These are phyloP conservation scores for Luffa aegyptiaca DNA, from an alignment of 306 rosid genomes.

Conservation along the genomic window DNA sequence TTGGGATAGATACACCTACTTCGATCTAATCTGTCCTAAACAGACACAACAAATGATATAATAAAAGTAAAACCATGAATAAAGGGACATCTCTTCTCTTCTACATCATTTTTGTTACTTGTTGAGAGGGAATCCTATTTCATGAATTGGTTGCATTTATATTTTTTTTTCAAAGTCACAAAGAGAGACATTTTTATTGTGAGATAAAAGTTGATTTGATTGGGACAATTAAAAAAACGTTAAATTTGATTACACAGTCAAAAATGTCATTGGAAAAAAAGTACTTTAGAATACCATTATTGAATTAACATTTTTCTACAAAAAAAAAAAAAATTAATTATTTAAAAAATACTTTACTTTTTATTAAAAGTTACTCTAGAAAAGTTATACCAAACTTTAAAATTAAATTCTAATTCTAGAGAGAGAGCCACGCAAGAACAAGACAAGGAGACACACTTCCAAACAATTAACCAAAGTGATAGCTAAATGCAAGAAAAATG, in stretches of 20 bases:
- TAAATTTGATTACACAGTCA: background rate
- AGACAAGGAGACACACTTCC: background rate
- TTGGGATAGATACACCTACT: too few relatives aligned
- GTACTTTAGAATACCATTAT: background rate
- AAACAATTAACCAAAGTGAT: background rate
- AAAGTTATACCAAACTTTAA: constrained; percentile 6
- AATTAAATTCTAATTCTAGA: background rate
- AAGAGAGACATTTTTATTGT: background rate
- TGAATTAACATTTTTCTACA: background rate
- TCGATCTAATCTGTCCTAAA: too few relatives aligned
- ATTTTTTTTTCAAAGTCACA: too few relatives aligned
- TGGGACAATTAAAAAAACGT: background rate
- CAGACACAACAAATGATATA: too few relatives aligned
- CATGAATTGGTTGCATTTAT: too few relatives aligned
- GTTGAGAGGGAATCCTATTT: too few relatives aligned
- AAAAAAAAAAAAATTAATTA: background rate
- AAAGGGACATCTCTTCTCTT: too few relatives aligned
- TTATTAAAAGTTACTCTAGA: background rate
- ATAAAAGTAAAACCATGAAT: too few relatives aligned
- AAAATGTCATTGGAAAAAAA: background rate
- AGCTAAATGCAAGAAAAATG: background rate
- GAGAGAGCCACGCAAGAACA: background rate
- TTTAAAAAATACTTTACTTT: background rate
- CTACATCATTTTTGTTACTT: too few relatives aligned
- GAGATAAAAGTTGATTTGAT: background rate